Conservation (phyloP, 805 yeast genomes). For the Saccharomycopsis vini region DNA sequence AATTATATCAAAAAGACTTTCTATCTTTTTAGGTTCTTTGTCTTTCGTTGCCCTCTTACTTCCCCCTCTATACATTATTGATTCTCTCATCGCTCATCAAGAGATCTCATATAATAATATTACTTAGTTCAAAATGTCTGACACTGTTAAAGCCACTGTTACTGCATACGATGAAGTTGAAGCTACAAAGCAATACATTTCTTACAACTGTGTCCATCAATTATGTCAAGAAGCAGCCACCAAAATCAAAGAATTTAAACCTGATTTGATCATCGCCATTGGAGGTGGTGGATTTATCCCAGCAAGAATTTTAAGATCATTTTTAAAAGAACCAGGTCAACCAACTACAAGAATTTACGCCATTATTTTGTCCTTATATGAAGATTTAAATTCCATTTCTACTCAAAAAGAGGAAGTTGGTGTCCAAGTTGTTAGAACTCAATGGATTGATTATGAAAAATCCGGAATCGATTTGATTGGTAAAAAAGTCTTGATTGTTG, state of each 20-base stretch:
- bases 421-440: constrained; percentile 63
- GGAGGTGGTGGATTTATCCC: constrained; percentile 99
- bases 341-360: constrained; percentile 94
- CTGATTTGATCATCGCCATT: constrained; percentile 87
- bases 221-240: constrained; percentile 56
- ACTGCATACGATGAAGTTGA: constrained; percentile 20
- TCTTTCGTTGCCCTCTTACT: too few relatives aligned
- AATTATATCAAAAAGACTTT: too few relatives aligned
- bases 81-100: too few relatives aligned
- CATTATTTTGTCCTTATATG: constrained; percentile 84
- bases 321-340: constrained; percentile 76
- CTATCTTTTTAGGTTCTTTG: too few relatives aligned
- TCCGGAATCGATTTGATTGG: constrained; percentile 44
- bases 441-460: constrained; percentile 73
- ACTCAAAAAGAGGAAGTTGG: constrained; percentile 52
- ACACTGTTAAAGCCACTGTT: constrained; percentile 9
- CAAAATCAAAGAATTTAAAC: constrained; percentile 60
- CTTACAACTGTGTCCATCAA: constrained; percentile 76
- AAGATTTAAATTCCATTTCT: constrained; percentile 60
- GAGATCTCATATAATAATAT: too few relatives aligned
- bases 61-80: too few relatives aligned
- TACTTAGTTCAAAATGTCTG: constrained; percentile 12
- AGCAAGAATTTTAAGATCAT: constrained; percentile 90
- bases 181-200: constrained; percentile 55
- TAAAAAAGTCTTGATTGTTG: constrained; percentile 64